phyloP scores from a whole-genome alignment of 805 yeast genomes.

The Candida hungchunana region DNA sequence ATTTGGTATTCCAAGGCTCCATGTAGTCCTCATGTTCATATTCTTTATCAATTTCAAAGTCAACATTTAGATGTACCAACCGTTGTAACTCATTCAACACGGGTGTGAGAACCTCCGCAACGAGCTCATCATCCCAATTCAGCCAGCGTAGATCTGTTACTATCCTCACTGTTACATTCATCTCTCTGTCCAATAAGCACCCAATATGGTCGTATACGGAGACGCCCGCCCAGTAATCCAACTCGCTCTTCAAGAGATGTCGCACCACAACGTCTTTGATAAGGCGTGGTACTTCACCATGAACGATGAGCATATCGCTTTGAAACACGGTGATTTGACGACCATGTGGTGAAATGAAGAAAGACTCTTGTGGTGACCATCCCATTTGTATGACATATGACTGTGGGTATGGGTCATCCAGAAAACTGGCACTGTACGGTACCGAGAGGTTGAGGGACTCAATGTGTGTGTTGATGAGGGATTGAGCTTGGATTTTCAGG shows the following conservation, averaged over 20 bases:
- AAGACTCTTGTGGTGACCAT: slow-evolving; percentile 8
- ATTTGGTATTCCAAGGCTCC: too few species aligned
- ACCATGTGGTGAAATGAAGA: slow-evolving; percentile 14
- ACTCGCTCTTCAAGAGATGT: slow-evolving; percentile 8
- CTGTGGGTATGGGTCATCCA: slow-evolving; percentile 1
- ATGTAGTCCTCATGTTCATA: too few species aligned
- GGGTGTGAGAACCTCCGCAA: slow-evolving; percentile 7
- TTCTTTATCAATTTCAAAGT: slow-evolving; percentile 1
- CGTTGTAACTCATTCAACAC: slow-evolving; percentile 9
- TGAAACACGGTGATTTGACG: slow-evolving; percentile 10
- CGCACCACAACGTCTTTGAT: slow-evolving; percentile 11
- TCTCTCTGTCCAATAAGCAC: slow-evolving; percentile 1
- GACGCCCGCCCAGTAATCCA: neutral
- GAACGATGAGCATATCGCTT: slow-evolving; percentile 15
- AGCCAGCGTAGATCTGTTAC: slow-evolving; percentile 4
- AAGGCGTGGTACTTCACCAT: slow-evolving; percentile 10
- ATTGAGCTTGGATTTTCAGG: slow-evolving; percentile 7
- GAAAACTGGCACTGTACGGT: slow-evolving; percentile 3
- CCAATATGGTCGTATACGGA: slow-evolving; percentile 1
- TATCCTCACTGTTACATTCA: slow-evolving; percentile 2
- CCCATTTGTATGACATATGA: slow-evolving; percentile 9
- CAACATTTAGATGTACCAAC: slow-evolving; percentile 4
- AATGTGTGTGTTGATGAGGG: slow-evolving; percentile 6
- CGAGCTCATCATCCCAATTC: slow-evolving; percentile 15
- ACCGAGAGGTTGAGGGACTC: neutral